Conservation (phyloP, 106 monocot species). For the Agapanthus africanus region DNA sequence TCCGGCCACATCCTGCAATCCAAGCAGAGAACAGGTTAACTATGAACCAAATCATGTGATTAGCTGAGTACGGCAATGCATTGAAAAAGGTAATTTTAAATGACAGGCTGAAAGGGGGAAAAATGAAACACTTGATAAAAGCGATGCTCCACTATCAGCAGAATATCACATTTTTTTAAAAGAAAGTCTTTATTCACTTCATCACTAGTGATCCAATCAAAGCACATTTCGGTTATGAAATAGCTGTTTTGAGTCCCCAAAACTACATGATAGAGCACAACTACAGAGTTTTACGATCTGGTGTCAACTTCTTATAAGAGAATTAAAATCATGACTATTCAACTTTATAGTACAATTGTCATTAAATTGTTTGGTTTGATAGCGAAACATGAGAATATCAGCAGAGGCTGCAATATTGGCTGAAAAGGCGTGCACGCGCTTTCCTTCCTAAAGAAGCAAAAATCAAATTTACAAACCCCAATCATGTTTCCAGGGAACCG, state of each 20-base stretch:
- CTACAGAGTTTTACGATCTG: neutral
- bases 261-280: neutral
- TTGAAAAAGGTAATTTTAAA: neutral
- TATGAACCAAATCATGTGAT: neutral
- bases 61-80: neutral
- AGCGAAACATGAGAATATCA: neutral
- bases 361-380: neutral
- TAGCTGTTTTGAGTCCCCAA: neutral
- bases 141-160: neutral
- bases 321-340: neutral
- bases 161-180: neutral
- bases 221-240: neutral
- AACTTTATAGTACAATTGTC: neutral
- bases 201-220: neutral
- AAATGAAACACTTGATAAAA: neutral
- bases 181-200: no score
- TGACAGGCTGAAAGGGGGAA: neutral
- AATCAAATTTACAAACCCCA: neutral
- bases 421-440: neutral
- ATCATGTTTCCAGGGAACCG: no score
- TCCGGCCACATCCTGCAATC: slow-evolving; percentile 46
- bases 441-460: neutral
- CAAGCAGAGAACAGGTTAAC: neutral
- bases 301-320: neutral
- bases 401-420: neutral